A percentile compares a stretch with the other conserved stretches of the same genome.
phyloP scores from a whole-genome alignment of 2,329 filamentous ascomycete genomes.

The Nemania serpens region DNA sequence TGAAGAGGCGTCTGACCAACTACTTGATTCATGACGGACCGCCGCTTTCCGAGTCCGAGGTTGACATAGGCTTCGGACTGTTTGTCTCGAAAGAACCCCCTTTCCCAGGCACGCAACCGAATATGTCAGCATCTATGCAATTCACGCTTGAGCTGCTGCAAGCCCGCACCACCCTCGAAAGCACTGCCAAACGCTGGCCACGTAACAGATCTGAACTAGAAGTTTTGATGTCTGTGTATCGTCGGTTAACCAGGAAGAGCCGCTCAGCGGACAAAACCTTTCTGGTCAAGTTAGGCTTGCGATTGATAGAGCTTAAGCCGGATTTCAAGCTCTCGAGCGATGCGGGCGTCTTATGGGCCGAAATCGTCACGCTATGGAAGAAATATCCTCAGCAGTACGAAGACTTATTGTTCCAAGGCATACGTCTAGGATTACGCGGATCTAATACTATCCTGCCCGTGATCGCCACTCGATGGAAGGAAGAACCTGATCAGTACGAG shows the following conservation, averaged over 20 bases:
- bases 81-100: slow-evolving; percentile 18
- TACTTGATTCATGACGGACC: slow-evolving; percentile 22
- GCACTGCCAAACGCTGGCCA: slow-evolving; percentile 18
- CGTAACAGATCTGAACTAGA: slow-evolving; percentile 5
- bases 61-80: slow-evolving; percentile 11
- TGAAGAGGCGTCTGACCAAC: slow-evolving; percentile 19
- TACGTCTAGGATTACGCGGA: slow-evolving; percentile 10
- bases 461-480: slow-evolving; percentile 18
- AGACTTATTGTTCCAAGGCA: slow-evolving; percentile 10
- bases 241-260: slow-evolving; percentile 2
- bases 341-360: slow-evolving; percentile 4
- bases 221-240: slow-evolving; percentile 22
- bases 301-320: slow-evolving; percentile 14
- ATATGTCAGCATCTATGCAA: slow-evolving; percentile 25
- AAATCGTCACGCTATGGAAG: slow-evolving; percentile 13
- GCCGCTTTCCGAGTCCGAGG: slow-evolving; percentile 12
- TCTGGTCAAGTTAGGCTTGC: slow-evolving; percentile 18
- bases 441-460: neutral
- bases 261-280: slow-evolving; percentile 14
- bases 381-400: slow-evolving; percentile 12
- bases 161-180: slow-evolving; percentile 9
- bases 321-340: slow-evolving; percentile 2
- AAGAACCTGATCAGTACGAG: slow-evolving; percentile 16
- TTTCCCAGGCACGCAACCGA: slow-evolving; percentile 5
- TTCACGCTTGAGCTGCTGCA: slow-evolving; percentile 21